Evolutionary conservation across 805 yeast genomes (phyloP), one percentile per base, ranked within the genome.

Genomic region (Ogataea siamensis): DNA sequence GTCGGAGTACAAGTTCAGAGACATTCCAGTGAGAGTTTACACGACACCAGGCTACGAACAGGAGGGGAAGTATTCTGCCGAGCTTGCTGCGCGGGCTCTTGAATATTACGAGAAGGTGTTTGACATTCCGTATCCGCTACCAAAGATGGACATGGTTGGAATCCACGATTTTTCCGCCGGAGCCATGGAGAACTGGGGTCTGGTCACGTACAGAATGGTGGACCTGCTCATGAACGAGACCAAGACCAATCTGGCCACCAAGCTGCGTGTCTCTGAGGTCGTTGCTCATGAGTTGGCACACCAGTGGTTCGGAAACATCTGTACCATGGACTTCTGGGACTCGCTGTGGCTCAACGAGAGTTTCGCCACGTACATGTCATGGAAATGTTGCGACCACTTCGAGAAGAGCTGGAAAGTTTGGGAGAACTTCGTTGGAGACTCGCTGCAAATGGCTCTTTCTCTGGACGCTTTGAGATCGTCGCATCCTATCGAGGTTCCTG

Each of bases 261-360:
- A 82, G 59, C 76, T 80, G 56, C 80, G 83, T 51, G 91, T 86
- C 28, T 81, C 87, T 10, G 85, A 85, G 57, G 94, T 86, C 27
- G 84, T 86, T 33, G 81, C 81, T 42, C 95, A 87, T 63, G 95
- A 86, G 62, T 69, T 86, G 46, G 95, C 94, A n/a, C 95, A 86
- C 63, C 95, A 86, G 64, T 87, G 95, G 95, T 87, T 86, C 53
- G 95, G 95, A 43, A 82, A 87, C 63, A 72, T 85, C 51, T 93
- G 87, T 47, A 87, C 95, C 29, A 86, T 86, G 94, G 81, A 84
- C 53, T 87, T 93, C 87, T 86, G 95, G 95, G 88, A 86, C 58
- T 91, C 85, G 48, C 70, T 86, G 49, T 86, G 95, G 95, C 74
- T 86, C 47, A 86, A 86, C 58, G 95, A 86, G 66, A 91, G 93